Percentiles rank a stretch among this genome's conserved stretches.
These are phyloP conservation scores for Trametes pubescens DNA, from an alignment of 1,284 basidiomycete genomes.

Conservation along the genomic window DNA sequence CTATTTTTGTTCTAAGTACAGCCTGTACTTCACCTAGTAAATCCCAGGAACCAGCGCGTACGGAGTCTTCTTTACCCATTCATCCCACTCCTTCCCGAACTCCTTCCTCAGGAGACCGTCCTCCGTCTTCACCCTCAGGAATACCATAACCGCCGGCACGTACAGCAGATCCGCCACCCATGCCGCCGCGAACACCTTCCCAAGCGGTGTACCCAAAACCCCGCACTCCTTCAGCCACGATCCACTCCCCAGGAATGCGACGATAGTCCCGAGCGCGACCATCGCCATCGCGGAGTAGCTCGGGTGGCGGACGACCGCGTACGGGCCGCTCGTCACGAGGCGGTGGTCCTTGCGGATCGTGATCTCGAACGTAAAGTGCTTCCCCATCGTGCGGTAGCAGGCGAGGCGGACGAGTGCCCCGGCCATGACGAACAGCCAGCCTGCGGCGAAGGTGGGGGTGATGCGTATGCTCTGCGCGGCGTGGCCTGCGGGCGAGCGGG, in stretches of 20 bases:
- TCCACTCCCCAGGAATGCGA: slow-evolving; percentile 14
- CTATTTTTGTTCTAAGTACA: background rate
- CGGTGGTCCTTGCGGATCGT: slow-evolving; percentile 28
- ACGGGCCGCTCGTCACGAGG: slow-evolving; percentile 31
- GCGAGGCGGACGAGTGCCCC: slow-evolving; percentile 20
- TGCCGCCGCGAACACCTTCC: slow-evolving; percentile 14
- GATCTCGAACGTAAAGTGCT: slow-evolving; percentile 32
- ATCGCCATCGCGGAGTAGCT: slow-evolving; percentile 25
- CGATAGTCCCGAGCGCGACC: slow-evolving; percentile 13
- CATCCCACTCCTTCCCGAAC: slow-evolving; percentile 34
- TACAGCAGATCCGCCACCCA: slow-evolving; percentile 23
- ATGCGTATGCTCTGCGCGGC: slow-evolving; percentile 11
- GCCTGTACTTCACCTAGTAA: slow-evolving; percentile 9
- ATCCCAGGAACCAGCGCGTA: slow-evolving; percentile 28
- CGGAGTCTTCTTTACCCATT: slow-evolving; percentile 31
- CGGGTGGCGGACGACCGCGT: slow-evolving; percentile 33
- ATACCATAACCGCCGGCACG: slow-evolving; percentile 18
- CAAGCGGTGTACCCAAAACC: background rate
- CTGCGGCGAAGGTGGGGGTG: slow-evolving; percentile 16
- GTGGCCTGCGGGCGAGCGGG: background rate
- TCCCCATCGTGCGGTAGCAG: slow-evolving; percentile 28
- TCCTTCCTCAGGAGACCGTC: slow-evolving; percentile 28
- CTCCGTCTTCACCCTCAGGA: slow-evolving; percentile 21
- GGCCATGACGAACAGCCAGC: slow-evolving; percentile 18
- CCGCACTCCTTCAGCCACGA: slow-evolving; percentile 24